Percentiles rank a stretch among this genome's conserved stretches.
These are phyloP conservation scores for Trichoderma virens DNA, from an alignment of 495 filamentous ascomycete species.

Conservation along the genomic window DNA sequence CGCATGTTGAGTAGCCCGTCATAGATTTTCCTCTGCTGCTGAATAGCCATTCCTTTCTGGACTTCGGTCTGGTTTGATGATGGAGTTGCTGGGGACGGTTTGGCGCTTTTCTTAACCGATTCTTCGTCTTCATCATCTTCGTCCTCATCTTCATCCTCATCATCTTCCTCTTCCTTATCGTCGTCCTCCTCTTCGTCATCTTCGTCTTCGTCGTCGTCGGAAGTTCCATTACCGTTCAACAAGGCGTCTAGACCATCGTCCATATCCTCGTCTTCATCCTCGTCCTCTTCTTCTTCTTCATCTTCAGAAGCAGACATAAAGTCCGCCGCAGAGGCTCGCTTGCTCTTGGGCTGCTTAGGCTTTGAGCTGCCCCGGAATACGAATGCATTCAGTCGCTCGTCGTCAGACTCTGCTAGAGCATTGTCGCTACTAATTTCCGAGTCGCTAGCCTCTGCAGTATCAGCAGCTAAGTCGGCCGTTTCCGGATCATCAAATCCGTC, in stretches of 20 bases:
- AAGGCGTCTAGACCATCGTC: slow-evolving; percentile 22
- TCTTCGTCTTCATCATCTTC: not conserved
- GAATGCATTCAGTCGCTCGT: slow-evolving; percentile 48
- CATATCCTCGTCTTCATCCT: slow-evolving; percentile 33
- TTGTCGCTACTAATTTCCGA: slow-evolving; percentile 56
- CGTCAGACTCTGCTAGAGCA: slow-evolving; percentile 52
- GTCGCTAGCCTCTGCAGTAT: slow-evolving; percentile 42
- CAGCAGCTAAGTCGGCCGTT: slow-evolving; percentile 37
- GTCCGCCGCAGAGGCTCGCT: slow-evolving; percentile 40
- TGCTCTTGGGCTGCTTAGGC: slow-evolving; percentile 24
- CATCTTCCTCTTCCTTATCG: slow-evolving; percentile 27
- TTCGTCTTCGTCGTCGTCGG: slow-evolving; percentile 30
- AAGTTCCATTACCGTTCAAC: slow-evolving; percentile 24
- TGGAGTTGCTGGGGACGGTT: not conserved
- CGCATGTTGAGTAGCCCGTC: slow-evolving; percentile 79
- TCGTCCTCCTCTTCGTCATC: slow-evolving; percentile 24
- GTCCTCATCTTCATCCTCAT: slow-evolving; percentile 31
- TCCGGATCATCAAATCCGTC: slow-evolving; percentile 42
- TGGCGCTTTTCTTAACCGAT: not conserved
- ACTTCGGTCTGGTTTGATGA: slow-evolving; percentile 53
- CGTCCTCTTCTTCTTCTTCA: slow-evolving; percentile 19
- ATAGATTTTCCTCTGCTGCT: slow-evolving; percentile 73
- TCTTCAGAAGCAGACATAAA: slow-evolving; percentile 37
- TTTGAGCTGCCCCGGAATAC: slow-evolving; percentile 47
- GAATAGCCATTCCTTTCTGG: slow-evolving; percentile 78